Percentiles rank a stretch among this genome's conserved stretches.
Evolutionary conservation across 2,329 filamentous ascomycete species (phyloP).

Genomic region (Exophiala oligosperma): DNA sequence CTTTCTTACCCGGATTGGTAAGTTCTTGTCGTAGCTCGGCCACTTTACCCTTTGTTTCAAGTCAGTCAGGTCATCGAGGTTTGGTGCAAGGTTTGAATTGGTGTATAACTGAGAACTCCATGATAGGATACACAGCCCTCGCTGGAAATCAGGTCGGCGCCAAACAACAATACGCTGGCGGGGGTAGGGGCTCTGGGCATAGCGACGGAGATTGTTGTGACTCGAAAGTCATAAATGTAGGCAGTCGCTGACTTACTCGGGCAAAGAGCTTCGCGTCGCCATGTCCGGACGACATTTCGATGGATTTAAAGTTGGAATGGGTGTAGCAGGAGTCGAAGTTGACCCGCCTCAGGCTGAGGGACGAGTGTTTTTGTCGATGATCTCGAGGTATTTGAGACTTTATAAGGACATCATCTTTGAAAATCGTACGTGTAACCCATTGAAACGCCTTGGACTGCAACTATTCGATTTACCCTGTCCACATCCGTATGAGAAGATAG

Average conservation of each 20-base stretch:
- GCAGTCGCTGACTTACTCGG: slow-evolving; percentile 65
- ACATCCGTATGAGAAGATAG: too few species aligned
- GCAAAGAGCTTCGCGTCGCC: slow-evolving; percentile 99
- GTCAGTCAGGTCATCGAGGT: slow-evolving; percentile 4
- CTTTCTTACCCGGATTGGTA: slow-evolving; percentile 92
- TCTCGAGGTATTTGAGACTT: not conserved
- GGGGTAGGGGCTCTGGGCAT: too few species aligned
- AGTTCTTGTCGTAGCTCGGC: slow-evolving; percentile 94
- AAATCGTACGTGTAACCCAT: too few species aligned
- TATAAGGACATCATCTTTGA: not conserved
- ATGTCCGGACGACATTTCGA: slow-evolving; percentile 65
- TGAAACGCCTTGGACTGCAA: not conserved
- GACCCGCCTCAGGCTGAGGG: not conserved
- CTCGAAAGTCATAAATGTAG: too few species aligned
- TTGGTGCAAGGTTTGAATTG: not conserved
- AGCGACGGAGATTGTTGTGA: too few species aligned
- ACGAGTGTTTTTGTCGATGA: not conserved
- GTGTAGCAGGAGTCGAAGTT: not conserved
- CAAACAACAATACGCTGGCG: too few species aligned
- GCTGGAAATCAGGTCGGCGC: too few species aligned
- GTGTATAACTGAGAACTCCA: not conserved
- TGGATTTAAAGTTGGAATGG: not conserved
- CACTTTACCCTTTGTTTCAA: slow-evolving; percentile 84
- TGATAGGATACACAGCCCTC: too few species aligned
- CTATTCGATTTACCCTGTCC: too few species aligned